Base-by-base conservation (phyloP, 2,329 filamentous ascomycete species). In the Cytospora piceae region DNA sequence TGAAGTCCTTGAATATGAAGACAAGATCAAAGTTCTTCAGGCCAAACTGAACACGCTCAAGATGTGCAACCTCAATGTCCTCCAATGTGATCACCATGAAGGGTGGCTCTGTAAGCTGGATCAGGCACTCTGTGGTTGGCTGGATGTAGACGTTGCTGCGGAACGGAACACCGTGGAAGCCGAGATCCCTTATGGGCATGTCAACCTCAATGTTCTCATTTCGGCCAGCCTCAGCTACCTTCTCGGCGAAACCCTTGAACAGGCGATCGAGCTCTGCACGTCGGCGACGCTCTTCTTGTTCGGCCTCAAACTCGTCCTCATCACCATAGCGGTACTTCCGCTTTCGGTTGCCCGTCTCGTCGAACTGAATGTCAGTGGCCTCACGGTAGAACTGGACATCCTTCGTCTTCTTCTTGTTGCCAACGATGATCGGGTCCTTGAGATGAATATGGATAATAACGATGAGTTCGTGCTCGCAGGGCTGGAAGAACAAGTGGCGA, bases 11-110 rank as follows among this genome's bases (percentile, higher is more conserved):
- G 84, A 97, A 98, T 46, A 99, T 92, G 74, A 98, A 94, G 24
- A 99, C 95, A 77, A 99, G 88, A 79, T 99, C 95, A 77, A 99
- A 99, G 79, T 99, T 99, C 84, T 98, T 97, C 68, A 99, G 85
- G 39, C 95, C 96, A 74, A 99, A 99, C 79, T 94, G 84, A 22
- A 99, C 95, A 81, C 94, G 92, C 78, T 99, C 95, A 66, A 99
- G 82, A 79, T 99, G 95, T 20, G 95, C 95, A 71, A 98, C 87
- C 77, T 99, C 95, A 70, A 99, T 95, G 74, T 99, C 95, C 59
- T 94, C 93, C 39, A 99, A 87, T 0, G 95, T 97, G 70, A 99
- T 85, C 59, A 97, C 95, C 82, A 96, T 90, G 80, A 99, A 99
- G 0, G 95, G 96, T 31, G 94, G 94, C 76, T 99, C 95, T 3